These are phyloP conservation scores for Coemansia sp. DNA, from an alignment of 371 early-diverging fungal genomes.

Conservation along the genomic window DNA sequence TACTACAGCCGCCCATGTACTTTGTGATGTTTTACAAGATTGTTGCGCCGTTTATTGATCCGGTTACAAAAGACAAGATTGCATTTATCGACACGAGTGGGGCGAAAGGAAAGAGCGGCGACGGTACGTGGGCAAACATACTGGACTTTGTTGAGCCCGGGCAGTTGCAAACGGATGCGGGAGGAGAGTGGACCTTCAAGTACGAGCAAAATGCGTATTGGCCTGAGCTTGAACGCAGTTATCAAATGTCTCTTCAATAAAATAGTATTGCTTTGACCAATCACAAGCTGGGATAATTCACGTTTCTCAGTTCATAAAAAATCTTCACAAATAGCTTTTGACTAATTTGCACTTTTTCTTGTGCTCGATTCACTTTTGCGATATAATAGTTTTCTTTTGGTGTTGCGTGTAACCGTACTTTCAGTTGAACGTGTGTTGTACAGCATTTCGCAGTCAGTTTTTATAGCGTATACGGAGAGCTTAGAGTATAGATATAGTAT, in stretches of 20 bases:
- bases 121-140: conserved; percentile 52
- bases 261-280: neutral
- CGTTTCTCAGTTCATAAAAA: neutral
- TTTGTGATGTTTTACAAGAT: conserved; percentile 77
- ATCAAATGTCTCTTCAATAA: neutral
- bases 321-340: neutral
- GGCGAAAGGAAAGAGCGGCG: conserved; percentile 13
- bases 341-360: neutral
- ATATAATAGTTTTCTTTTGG: too few species aligned
- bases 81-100: conserved; percentile 66
- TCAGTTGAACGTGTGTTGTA: too few species aligned
- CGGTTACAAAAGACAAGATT: conserved; percentile 83
- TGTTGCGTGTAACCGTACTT: too few species aligned
- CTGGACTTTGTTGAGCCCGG: conserved; percentile 44
- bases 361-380: too few species aligned
- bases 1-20: conserved; percentile 81
- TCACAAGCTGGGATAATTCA: neutral
- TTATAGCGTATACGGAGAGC: too few species aligned
- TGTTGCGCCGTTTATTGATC: conserved; percentile 86
- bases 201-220: conserved; percentile 56
- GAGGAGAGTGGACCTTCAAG: conserved; percentile 53
- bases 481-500: neutral
- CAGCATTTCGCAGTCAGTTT: too few species aligned
- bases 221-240: conserved; percentile 39
- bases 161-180: conserved; percentile 50